Base-by-base conservation (phyloP, 371 early-diverging fungal species). In the Rhizomucor miehei region DNA sequence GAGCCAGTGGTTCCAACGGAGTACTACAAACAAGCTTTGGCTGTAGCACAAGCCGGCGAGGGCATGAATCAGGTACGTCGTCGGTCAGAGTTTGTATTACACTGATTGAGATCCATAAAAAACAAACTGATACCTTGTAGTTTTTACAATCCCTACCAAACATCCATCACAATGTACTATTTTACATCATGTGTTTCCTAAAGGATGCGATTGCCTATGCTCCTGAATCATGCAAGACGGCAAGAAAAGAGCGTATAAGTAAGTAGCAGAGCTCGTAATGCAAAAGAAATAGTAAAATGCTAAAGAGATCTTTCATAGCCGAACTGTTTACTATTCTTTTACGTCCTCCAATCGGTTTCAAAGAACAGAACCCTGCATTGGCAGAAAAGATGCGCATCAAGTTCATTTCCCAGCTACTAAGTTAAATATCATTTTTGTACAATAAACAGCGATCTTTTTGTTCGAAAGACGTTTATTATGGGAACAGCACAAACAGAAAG, bases 151-250 rank as follows among this genome's bases (percentile, higher is more conserved):
- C 67, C 78, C 16, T 92, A 67, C 87, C 89, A 2, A 64, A 74
- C 0, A 81, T 81, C 16, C 84, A 88, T 65, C 79, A 81, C 23
- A 87, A 88, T 46, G 86, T 87, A 6, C 80, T 94, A 29, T 73
- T 87, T 23, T 92, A 90, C 58, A 62, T 91, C 46, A 79, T 81
- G n/a, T 79, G 84, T 45, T 91, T 93, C 59, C 60, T 92, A 45
- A 67, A 80, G 23, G 90, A 89, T 59, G 78, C 87, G 6, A 73
- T 87, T 40, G 52, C 66, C 47, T 60, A 55, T 61, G 73, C 71
- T 13, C 72, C 72, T 38, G 64, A 38, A n/a, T 53, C 47, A 23
- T 71, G 50, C 13, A 56, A 50, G 17, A 71, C 73, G 11, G 45
- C 70, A 46, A 65, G 73, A 39, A 67, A 52, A 14, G 62, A 61